Percentiles rank a stretch among this genome's conserved stretches.
Conservation (phyloP, 108 stramenopile species). For the Nitzschia sp. region DNA sequence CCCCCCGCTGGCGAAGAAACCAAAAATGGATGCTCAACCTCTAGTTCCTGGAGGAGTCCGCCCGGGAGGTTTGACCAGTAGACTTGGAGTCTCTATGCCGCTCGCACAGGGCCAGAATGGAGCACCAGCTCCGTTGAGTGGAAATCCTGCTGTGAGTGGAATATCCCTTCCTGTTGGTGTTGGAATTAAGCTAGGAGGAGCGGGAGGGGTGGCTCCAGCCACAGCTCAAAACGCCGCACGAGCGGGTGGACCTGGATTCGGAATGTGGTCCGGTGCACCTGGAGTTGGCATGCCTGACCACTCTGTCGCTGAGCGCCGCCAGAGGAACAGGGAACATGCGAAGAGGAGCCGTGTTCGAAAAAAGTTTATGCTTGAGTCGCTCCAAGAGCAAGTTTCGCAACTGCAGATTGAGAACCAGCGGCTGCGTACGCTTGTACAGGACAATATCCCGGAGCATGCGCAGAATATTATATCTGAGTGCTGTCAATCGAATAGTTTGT, state of each 20-base stretch:
- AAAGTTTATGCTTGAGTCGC: conserved; percentile 96
- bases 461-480: conserved; percentile 79
- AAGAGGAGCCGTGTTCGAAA: conserved; percentile 96
- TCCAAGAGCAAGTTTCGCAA: conserved; percentile 89
- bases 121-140: conserved; percentile 3
- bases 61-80: conserved; percentile 30
- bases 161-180: conserved; percentile 63
- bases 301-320: conserved; percentile 74
- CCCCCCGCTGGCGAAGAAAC: conserved; percentile 19
- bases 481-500: conserved; percentile 69
- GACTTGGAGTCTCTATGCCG: conserved; percentile 24
- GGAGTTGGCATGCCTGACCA: conserved; percentile 36
- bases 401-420: conserved; percentile 91
- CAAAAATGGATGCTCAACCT: conserved; percentile 24
- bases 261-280: conserved; percentile 32
- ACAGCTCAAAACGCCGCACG: conserved; percentile 38
- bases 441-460: conserved; percentile 80
- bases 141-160: conserved; percentile 17
- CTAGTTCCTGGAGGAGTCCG: conserved; percentile 10
- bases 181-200: conserved; percentile 61
- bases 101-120: conserved; percentile 20
- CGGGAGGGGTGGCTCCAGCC: conserved; percentile 54
- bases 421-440: conserved; percentile 76
- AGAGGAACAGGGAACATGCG: conserved; percentile 96
- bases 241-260: conserved; percentile 18